Evolutionary conservation across 1,284 basidiomycete genomes (phyloP).

Genomic region (Acaromyces ingoldii): DNA sequence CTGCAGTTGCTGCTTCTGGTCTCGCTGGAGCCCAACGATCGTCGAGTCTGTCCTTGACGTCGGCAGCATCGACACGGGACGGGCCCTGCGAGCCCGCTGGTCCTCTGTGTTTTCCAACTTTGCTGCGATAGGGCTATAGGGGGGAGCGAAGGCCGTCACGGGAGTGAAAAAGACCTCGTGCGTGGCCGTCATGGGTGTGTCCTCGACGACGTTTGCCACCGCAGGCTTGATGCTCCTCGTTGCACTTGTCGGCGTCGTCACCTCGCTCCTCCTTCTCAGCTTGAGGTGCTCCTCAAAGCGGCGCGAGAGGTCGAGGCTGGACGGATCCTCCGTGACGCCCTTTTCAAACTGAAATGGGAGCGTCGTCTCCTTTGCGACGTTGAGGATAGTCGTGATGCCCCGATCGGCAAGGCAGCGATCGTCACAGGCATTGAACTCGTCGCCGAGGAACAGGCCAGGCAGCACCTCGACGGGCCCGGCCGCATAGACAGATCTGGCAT

Average conservation of each 20-base stretch:
- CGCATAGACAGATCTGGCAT: conserved; percentile 58
- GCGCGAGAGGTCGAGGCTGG: too few relatives aligned
- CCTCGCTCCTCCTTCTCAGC: too few relatives aligned
- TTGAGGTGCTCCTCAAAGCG: too few relatives aligned
- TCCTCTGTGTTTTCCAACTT: too few relatives aligned
- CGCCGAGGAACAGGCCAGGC: conserved; percentile 84
- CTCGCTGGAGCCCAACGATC: too few relatives aligned
- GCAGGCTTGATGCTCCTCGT: too few relatives aligned
- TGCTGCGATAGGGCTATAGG: background rate
- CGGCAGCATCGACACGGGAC: too few relatives aligned
- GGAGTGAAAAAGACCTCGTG: conserved; percentile 13
- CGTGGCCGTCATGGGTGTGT: background rate
- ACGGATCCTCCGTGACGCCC: too few relatives aligned
- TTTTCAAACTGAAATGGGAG: conserved; percentile 21
- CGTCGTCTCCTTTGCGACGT: conserved; percentile 71
- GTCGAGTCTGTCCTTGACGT: too few relatives aligned
- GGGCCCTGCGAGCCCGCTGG: too few relatives aligned
- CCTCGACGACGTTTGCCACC: too few relatives aligned
- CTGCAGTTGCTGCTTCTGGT: background rate
- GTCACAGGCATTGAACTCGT: conserved; percentile 84
- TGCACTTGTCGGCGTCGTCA: too few relatives aligned
- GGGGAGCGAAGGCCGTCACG: conserved; percentile 3
- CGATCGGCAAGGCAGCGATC: conserved; percentile 66
- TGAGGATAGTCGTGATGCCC: conserved; percentile 76
- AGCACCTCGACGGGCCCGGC: conserved; percentile 83